Evolutionary conservation across 2,329 filamentous ascomycete genomes (phyloP), one percentile per base, ranked within the genome.

Genomic region (Leptographium lundbergii): DNA sequence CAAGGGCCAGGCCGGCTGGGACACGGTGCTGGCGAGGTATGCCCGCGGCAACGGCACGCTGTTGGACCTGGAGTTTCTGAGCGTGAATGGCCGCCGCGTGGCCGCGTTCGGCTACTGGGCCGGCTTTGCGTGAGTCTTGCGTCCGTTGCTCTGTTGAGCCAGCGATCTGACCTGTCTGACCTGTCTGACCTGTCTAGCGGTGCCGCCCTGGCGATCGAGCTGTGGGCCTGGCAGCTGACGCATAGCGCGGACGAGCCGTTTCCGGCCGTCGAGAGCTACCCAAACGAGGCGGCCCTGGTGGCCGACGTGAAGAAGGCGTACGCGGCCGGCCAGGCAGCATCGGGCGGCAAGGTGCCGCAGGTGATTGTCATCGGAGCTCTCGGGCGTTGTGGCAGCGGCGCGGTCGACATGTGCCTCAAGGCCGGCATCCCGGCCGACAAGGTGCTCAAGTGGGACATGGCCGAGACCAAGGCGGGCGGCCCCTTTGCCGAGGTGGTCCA

Each of bases 51-150:
- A 84, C 58, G 89, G 89, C 65, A 86, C 82, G 0, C 81, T 96
- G 17, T 82, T 91, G 61, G 91, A 96, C 67, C 80, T 96, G 45
- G 91, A 96, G 70, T 96, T 96, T 70, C 77, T 96, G 47, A 87
- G 95, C 65, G 81, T 85, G 63, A 55, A 75, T 34, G 88, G 88
- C 45, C 78, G 87, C 54, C 76, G 88, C 62, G 85, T 91, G 1
- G 85, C 86, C 10, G 84, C 85, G 1, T 89, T 90, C 66, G 81
- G 86, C 17, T 88, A 85, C 71, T 82, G 86, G 62, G 89, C 89
- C 34, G 89, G 89, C 24, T 94, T 88, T 69, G 84, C 87, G 57
- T 57, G 76, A 78, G 76, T n/a, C 73, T n/a, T 9, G n/a, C n/a
- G n/a, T n/a, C n/a, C n/a, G n/a, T n/a, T n/a, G n/a, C n/a, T n/a